Percentiles rank a stretch among this genome's conserved stretches.
Evolutionary conservation across 2,329 filamentous ascomycete species (phyloP).

Genomic region (Hymenoscyphus fructigenus): DNA sequence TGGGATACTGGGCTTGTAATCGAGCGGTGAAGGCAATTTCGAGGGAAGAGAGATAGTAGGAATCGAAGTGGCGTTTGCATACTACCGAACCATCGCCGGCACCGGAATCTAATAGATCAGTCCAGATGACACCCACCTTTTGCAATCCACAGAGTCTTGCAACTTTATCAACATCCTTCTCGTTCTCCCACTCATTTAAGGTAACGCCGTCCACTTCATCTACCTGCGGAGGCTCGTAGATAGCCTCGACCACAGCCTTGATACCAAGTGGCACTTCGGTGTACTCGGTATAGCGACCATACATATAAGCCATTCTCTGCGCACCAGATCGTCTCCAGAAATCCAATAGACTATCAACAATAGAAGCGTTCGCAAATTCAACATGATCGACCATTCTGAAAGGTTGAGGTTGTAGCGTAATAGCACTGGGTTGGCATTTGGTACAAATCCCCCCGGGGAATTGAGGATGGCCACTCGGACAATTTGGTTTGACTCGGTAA

Average conservation of each 20-base stretch:
- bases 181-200: constrained; percentile 79
- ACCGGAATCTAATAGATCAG: constrained; percentile 82
- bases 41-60: constrained; percentile 84
- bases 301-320: constrained; percentile 86
- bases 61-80: constrained; percentile 94
- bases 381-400: constrained; percentile 99
- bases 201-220: constrained; percentile 88
- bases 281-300: constrained; percentile 89
- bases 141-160: constrained; percentile 82
- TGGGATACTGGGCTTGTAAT: constrained; percentile 83
- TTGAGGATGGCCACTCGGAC: constrained; percentile 86
- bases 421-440: constrained; percentile 96
- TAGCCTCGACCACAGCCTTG: constrained; percentile 94
- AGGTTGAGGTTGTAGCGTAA: constrained; percentile 87
- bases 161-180: constrained; percentile 76
- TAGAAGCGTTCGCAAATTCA: constrained; percentile 81
- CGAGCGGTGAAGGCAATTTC: constrained; percentile 88
- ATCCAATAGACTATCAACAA: constrained; percentile 88
- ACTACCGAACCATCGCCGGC: constrained; percentile 80
- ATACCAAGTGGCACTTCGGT: constrained; percentile 88
- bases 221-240: constrained; percentile 92
- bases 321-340: constrained; percentile 85
- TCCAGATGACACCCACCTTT: constrained; percentile 90
- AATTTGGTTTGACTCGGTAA: constrained; percentile 84
- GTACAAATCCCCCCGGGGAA: constrained; percentile 98